A percentile compares a stretch with the other conserved stretches of the same genome.
phyloP scores from a whole-genome alignment of 1,284 basidiomycete genomes.

The Microbotryum violaceum region DNA sequence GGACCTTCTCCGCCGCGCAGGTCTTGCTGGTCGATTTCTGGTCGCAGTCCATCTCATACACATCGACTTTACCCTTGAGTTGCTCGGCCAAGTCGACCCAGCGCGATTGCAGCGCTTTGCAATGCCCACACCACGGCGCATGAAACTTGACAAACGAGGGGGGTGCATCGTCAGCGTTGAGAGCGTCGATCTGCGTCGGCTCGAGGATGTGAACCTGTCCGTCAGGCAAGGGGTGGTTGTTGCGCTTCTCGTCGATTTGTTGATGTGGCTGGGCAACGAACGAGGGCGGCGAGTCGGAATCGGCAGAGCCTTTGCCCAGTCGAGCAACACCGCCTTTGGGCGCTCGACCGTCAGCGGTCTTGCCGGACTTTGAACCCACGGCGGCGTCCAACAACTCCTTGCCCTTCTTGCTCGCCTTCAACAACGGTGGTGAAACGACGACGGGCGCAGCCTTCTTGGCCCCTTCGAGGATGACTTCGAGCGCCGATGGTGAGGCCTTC shows the following conservation, averaged over 20 bases:
- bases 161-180: slow-evolving; percentile 41
- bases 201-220: slow-evolving; percentile 24
- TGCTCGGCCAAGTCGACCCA: slow-evolving; percentile 64
- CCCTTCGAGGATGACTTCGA: neutral
- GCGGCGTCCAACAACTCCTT: no score
- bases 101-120: slow-evolving; percentile 45
- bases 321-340: no score
- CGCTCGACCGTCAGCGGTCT: no score
- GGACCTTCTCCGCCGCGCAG: slow-evolving; percentile 58
- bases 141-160: slow-evolving; percentile 81
- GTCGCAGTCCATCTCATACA: slow-evolving; percentile 83
- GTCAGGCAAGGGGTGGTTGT: slow-evolving; percentile 14
- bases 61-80: slow-evolving; percentile 60
- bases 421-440: neutral
- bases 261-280: no score
- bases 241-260: neutral
- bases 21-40: slow-evolving; percentile 49
- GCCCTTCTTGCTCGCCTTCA: no score
- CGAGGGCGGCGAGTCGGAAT: no score
- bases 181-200: slow-evolving; percentile 11
- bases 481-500: neutral
- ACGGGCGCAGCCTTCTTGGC: slow-evolving; percentile 1
- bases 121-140: slow-evolving; percentile 86
- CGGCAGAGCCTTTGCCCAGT: no score
- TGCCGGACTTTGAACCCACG: no score